Evolutionary conservation across 495 filamentous ascomycete species (phyloP), one percentile per base, ranked within the genome.

Genomic region (Xylaria castorea): DNA sequence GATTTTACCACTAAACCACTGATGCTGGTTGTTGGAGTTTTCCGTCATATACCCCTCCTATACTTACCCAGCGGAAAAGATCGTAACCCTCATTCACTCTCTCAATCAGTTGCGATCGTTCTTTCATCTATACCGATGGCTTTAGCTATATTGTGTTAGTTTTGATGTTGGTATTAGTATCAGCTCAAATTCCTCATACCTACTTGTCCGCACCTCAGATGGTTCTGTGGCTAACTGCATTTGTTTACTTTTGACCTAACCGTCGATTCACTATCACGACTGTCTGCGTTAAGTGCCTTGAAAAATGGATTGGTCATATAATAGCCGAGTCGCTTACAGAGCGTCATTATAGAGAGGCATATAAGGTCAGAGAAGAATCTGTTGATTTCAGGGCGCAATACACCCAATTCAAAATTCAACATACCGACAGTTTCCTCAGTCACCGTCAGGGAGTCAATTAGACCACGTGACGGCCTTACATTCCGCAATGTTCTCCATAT

Each of bases 1-100:
- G 81, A 84, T 85, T 85, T 84, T 85, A 85, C 83, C 83, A 85
- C 83, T 85, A 85, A 84, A 84, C 81, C 82, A 84, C 82, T 82
- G 79, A 80, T 80, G 78, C 77, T 58, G 16, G 55, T 58, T 58
- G 55, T 30, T 58, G 55, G 4, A 11, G 1, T 60, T n/a, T 5
- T 7, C 1, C 0, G 30, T 12, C 2, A 4, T 53, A 53, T 27
- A 4, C 11, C 22, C 22, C 50, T 22, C 4, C 50, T 53, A 53
- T 53, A 53, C 2, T 3, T 7, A 22, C 1, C 50, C 7, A 11
- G 7, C n/a, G 50, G 22, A 51, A 25, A 51, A 25, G 8, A 4
- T 20, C 2, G 38, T 42, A 42, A 9, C 11, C 38, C 38, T 42
- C n/a, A n/a, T n/a, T n/a, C n/a, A n/a, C n/a, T n/a, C n/a, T n/a